Percentiles rank a stretch among this genome's conserved stretches.
These are phyloP conservation scores for Conoideocrella luteorostrata DNA, from an alignment of 2,329 filamentous ascomycete genomes.

Conservation along the genomic window DNA sequence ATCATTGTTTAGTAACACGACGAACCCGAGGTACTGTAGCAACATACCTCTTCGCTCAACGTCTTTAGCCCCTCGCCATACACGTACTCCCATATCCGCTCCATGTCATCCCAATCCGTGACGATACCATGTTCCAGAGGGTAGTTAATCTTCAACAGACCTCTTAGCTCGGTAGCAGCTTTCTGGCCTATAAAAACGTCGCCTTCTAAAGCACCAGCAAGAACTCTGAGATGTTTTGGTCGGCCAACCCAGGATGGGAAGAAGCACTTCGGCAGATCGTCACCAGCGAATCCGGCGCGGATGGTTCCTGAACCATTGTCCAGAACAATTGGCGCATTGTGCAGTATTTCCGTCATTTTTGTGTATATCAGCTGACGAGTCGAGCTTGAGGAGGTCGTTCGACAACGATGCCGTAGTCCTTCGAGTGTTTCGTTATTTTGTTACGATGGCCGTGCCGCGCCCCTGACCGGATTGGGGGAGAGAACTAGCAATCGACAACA, in stretches of 20 bases:
- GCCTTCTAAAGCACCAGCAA: conserved; percentile 93
- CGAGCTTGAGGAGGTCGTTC: not conserved
- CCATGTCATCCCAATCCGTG: conserved; percentile 99
- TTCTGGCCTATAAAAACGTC: conserved; percentile 95
- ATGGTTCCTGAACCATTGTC: conserved; percentile 99
- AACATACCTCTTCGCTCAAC: conserved; percentile 79
- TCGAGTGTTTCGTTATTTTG: not conserved
- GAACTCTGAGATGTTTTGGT: conserved; percentile 88
- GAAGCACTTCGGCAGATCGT: conserved; percentile 92
- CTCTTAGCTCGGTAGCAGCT: conserved; percentile 79
- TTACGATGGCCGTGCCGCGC: not conserved
- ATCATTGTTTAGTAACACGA: conserved; percentile 13
- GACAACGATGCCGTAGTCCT: not conserved
- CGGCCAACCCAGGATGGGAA: conserved; percentile 96
- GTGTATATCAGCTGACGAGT: not conserved
- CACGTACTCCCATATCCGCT: conserved; percentile 97
- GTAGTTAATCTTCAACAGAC: conserved; percentile 90
- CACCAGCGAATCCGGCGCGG: conserved; percentile 90
- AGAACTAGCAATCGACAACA: not conserved
- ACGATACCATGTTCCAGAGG: conserved; percentile 97
- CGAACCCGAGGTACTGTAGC: not conserved
- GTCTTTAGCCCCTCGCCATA: conserved; percentile 96
- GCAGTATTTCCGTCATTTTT: conserved; percentile 58
- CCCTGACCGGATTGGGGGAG: conserved; percentile 2
- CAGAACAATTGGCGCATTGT: conserved; percentile 97